phyloP scores from a whole-genome alignment of 305 asterid genomes.

The Stenogyne calaminthoides region DNA sequence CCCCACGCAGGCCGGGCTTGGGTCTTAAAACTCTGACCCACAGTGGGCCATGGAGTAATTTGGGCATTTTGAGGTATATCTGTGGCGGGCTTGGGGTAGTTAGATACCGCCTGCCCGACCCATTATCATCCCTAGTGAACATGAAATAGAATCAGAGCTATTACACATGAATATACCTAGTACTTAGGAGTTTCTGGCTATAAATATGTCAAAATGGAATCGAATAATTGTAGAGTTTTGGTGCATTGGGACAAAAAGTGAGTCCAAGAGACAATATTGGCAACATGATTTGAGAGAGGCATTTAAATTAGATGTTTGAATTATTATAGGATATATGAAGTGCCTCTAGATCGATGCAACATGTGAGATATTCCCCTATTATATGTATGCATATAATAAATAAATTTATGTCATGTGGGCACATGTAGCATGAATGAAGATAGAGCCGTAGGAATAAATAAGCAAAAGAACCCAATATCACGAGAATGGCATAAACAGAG shows the following conservation, averaged over 20 bases:
- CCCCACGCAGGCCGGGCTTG: too few relatives aligned
- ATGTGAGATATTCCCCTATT: constrained; percentile 56
- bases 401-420: constrained; percentile 19
- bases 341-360: constrained; percentile 60
- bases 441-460: constrained; percentile 26
- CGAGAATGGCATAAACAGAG: constrained; percentile 58
- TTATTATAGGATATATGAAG: neutral
- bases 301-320: neutral
- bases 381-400: neutral
- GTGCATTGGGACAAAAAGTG: constrained; percentile 25
- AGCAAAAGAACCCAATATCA: constrained; percentile 57
- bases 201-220: constrained; percentile 1
- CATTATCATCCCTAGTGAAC: too few relatives aligned
- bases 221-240: neutral
- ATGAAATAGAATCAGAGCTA: too few relatives aligned
- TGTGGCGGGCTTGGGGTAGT: too few relatives aligned
- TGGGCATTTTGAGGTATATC: too few relatives aligned
- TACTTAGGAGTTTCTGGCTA: neutral
- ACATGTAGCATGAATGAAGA: constrained; percentile 44
- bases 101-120: too few relatives aligned
- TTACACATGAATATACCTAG: too few relatives aligned
- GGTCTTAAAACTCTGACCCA: too few relatives aligned
- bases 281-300: neutral
- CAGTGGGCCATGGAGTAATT: too few relatives aligned
- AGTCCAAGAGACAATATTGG: constrained; percentile 35